Conservation (phyloP, 2,329 filamentous ascomycete genomes). For the Pseudogymnoascus sp. region DNA sequence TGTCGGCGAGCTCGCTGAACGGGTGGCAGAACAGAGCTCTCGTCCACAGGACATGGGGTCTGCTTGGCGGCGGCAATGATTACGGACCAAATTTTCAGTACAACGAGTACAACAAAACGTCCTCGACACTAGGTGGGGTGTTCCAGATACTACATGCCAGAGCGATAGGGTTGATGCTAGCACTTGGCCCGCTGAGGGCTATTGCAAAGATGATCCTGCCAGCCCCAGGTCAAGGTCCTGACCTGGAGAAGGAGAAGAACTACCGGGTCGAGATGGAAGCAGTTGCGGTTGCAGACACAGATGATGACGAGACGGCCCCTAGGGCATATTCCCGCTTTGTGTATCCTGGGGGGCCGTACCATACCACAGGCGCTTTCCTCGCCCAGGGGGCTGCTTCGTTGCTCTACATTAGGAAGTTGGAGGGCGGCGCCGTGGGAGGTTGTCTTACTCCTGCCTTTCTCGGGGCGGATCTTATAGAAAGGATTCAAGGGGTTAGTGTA, state of each 20-base stretch:
- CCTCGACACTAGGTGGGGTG: constrained; percentile 44
- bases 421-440: constrained; percentile 48
- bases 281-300: constrained; percentile 58
- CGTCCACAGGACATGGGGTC: constrained; percentile 58
- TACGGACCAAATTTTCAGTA: constrained; percentile 59
- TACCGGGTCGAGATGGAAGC: constrained; percentile 58
- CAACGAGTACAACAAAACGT: constrained; percentile 45
- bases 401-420: constrained; percentile 15
- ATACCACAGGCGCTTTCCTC: constrained; percentile 17
- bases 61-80: constrained; percentile 39
- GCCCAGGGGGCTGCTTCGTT: constrained; percentile 19
- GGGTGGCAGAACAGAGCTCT: constrained; percentile 44
- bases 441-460: constrained; percentile 66
- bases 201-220: constrained; percentile 32
- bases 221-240: constrained; percentile 47
- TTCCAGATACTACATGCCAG: constrained; percentile 38
- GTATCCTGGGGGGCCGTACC: constrained; percentile 17
- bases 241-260: constrained; percentile 45
- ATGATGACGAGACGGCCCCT: constrained; percentile 41
- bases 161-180: constrained; percentile 32
- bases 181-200: constrained; percentile 32
- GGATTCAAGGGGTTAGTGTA: constrained; percentile 54
- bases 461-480: constrained; percentile 59
- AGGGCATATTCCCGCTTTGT: constrained; percentile 39
- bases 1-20: constrained; percentile 44